Evolutionary conservation across 352 stramenopile genomes (phyloP).

Genomic region (Peronospora belbahrii): DNA sequence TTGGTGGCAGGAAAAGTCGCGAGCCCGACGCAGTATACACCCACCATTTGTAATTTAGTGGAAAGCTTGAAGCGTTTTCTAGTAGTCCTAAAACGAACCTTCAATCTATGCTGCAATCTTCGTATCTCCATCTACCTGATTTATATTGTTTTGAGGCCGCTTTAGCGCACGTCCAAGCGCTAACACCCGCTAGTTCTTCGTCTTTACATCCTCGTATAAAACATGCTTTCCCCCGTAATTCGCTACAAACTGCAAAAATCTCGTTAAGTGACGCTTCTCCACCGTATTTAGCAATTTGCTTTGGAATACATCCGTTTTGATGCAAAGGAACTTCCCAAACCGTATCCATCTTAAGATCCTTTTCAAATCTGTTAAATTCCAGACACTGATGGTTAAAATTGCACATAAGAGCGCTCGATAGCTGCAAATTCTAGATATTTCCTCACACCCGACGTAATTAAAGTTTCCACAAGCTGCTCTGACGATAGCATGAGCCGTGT

Average conservation of each 20-base stretch:
- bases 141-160: constrained; percentile 82
- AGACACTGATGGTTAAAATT: constrained; percentile 24
- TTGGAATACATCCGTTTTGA: constrained; percentile 86
- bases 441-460: constrained; percentile 80
- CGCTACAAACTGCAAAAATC: constrained; percentile 85
- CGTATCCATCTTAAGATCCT: constrained; percentile 18
- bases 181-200: constrained; percentile 80
- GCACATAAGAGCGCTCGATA: constrained; percentile 78
- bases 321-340: constrained; percentile 83
- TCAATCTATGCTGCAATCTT: constrained; percentile 38
- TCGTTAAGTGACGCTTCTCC: constrained; percentile 87
- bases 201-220: constrained; percentile 61
- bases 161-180: constrained; percentile 72
- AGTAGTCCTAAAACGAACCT: constrained; percentile 68
- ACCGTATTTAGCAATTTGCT: constrained; percentile 76
- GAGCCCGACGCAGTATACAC: constrained; percentile 82
- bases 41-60: constrained; percentile 65
- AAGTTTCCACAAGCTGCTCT: constrained; percentile 68
- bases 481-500: constrained; percentile 74
- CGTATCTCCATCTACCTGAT: constrained; percentile 25
- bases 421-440: constrained; percentile 86
- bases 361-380: constrained; percentile 1
- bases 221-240: constrained; percentile 77
- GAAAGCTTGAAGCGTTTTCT: constrained; percentile 67
- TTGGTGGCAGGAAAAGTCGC: constrained; percentile 40